Percentiles rank a stretch among this genome's conserved stretches.
phyloP scores from a whole-genome alignment of 306 rosid genomes.

The Potentilla sterilis region DNA sequence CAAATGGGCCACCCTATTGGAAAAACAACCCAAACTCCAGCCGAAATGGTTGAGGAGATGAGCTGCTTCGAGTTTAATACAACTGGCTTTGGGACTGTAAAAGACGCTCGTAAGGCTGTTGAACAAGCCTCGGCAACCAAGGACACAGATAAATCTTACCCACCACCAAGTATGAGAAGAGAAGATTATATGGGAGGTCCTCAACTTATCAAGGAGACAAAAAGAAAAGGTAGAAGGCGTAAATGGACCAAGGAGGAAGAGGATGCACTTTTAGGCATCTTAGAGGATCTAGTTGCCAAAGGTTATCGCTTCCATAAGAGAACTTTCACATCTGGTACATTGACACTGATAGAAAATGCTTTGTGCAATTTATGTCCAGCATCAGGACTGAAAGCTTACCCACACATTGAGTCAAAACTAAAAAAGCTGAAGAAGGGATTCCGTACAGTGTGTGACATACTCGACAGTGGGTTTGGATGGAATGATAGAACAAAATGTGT shows the following conservation, averaged over 20 bases:
- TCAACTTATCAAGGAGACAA: neutral
- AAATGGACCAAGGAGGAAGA: conserved; percentile 22
- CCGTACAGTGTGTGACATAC: conserved; percentile 9
- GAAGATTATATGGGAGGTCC: neutral
- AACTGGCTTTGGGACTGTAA: neutral
- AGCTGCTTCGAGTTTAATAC: neutral
- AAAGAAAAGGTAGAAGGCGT: conserved; percentile 5
- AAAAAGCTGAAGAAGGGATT: conserved; percentile 9
- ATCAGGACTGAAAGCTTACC: conserved; percentile 19
- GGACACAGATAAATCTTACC: conserved; percentile 1
- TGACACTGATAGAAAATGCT: conserved; percentile 16
- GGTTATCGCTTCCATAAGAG: conserved; percentile 4
- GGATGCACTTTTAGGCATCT: conserved; percentile 16
- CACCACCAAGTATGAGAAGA: conserved; percentile 4
- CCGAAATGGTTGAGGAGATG: neutral
- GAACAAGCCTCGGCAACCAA: neutral
- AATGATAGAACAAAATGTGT: conserved; percentile 7
- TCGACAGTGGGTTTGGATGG: conserved; percentile 16
- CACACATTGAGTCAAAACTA: conserved; percentile 18
- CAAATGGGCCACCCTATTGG: neutral
- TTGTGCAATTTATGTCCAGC: conserved; percentile 4
- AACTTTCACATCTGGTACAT: conserved; percentile 15
- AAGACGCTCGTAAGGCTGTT: conserved; percentile 1
- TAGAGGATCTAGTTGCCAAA: conserved; percentile 19
- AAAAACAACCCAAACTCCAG: conserved; percentile 3